phyloP scores from a whole-genome alignment of 345 rosid genomes.

The Brassica carinata region DNA sequence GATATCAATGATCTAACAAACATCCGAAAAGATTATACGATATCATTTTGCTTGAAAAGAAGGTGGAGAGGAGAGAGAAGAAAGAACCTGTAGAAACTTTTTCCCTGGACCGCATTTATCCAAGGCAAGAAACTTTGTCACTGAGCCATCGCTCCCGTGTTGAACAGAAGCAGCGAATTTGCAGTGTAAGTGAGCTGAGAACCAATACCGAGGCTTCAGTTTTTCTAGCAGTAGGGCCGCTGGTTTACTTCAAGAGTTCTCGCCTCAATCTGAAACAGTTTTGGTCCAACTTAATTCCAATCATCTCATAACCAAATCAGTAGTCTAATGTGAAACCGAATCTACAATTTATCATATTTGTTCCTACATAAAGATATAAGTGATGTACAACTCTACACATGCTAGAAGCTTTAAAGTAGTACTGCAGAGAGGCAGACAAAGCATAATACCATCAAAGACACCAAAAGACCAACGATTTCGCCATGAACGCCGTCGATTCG shows the following conservation, averaged over 20 bases:
- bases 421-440: slow-evolving; percentile 7
- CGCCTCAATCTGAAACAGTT: slow-evolving; percentile 51
- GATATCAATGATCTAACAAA: slow-evolving; percentile 68
- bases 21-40: slow-evolving; percentile 28
- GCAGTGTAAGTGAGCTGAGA: slow-evolving; percentile 95
- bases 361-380: not conserved
- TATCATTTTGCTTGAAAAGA: slow-evolving; percentile 23
- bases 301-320: slow-evolving; percentile 8
- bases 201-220: slow-evolving; percentile 82
- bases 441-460: slow-evolving; percentile 85
- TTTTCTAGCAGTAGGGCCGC: slow-evolving; percentile 81
- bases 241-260: slow-evolving; percentile 81
- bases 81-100: slow-evolving; percentile 71
- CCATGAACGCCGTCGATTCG: slow-evolving; percentile 92
- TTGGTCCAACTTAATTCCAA: not conserved
- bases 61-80: slow-evolving; percentile 9
- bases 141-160: slow-evolving; percentile 68
- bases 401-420: not conserved
- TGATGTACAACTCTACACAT: not conserved
- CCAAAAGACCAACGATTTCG: slow-evolving; percentile 95
- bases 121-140: slow-evolving; percentile 88
- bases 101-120: slow-evolving; percentile 81
- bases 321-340: not conserved
- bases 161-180: slow-evolving; percentile 86
- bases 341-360: not conserved